Conservation (phyloP, 164 flowering plant genomes). For the Aristolochia californica region DNA sequence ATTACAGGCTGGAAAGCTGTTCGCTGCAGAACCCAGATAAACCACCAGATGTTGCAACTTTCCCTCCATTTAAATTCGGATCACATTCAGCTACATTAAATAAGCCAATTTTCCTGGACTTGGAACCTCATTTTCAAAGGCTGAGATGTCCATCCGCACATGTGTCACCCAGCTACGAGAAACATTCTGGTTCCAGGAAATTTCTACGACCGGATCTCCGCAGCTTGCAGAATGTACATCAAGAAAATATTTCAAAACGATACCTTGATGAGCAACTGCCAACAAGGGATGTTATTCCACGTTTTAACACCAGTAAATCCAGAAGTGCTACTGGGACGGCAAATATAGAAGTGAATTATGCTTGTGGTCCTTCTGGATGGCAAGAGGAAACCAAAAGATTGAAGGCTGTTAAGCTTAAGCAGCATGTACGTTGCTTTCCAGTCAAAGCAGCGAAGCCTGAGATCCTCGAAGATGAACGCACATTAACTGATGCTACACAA, state of each 20-base stretch:
- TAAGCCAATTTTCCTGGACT: no score
- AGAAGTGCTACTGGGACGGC: neutral
- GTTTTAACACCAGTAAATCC: neutral
- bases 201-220: no score
- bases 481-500: neutral
- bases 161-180: no score
- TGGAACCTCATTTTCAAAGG: no score
- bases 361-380: neutral
- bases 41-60: no score
- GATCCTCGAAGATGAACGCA: neutral
- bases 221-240: no score
- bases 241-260: neutral
- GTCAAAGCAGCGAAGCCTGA: neutral
- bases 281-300: neutral
- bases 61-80: no score
- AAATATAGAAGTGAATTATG: neutral
- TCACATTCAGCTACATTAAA: no score
- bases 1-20: no score
- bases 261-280: neutral
- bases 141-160: no score
- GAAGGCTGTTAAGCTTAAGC: neutral
- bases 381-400: neutral
- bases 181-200: no score
- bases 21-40: no score
- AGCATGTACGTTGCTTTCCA: neutral